Evolutionary conservation across 2,329 filamentous ascomycete genomes (phyloP), one percentile per base, ranked within the genome.

Genomic region (Aspergillus quadricinctus): DNA sequence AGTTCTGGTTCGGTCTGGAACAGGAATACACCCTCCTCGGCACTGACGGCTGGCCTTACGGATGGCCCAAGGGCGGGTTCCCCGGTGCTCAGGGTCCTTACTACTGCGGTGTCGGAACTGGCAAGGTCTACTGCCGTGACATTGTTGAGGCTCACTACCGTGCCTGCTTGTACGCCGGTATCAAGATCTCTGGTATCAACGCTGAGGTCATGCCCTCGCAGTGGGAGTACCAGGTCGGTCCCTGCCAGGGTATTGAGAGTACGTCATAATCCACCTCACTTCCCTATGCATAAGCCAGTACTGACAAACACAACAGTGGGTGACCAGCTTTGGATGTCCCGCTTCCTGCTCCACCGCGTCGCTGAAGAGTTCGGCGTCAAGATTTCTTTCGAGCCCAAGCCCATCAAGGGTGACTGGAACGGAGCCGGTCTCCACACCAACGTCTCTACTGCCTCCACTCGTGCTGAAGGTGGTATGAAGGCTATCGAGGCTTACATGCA

Each of bases 151-250:
- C 90, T 63, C 90, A 96, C 81, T 92, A 91, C 87, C 90, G 90
- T 80, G 88, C 88, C 64, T 96, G 86, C 83, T 75, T 97, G 77
- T 96, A 91, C 76, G 86, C 93, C 59, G 88, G 89, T 58, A 83
- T 99, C 78, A 87, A 92, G 76, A 97, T 99, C 78, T 96, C 92
- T 27, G 94, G 94, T 72, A 97, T 94, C 81, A 99, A 99, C 78
- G 94, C 94, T 64, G 94, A 99, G 84, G 94, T 99, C 72, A 96
- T 97, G 90, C 89, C 92, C 62, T 92, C 89, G 59, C 93, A 97
- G 79, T 97, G 93, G 93, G 93, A 97, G 77, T 97, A 90, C 86
- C 93, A 97, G 76, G 90, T 97, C 69, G 93, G 93, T 56, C 93
- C 93, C 62, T 96, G 90, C 78, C 77, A 81, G 54, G 93, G 92